Conservation (phyloP, 2,329 filamentous ascomycete genomes). For the Helminthosporium solani region DNA sequence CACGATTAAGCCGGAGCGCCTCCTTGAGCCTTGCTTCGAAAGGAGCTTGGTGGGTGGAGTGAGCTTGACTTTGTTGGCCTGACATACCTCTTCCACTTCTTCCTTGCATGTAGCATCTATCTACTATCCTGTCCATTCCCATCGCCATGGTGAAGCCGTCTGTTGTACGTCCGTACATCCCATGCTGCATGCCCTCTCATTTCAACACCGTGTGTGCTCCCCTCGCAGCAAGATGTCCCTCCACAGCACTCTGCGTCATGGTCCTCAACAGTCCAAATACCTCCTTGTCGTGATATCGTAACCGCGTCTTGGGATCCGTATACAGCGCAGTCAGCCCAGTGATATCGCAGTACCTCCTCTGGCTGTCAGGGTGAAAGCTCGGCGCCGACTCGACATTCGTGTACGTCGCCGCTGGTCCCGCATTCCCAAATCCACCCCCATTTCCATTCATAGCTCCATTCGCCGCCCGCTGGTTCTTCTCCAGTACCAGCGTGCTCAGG, state of each 20-base stretch:
- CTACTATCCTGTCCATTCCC: neutral
- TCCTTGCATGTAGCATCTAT: neutral
- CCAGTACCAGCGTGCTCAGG: conserved; percentile 81
- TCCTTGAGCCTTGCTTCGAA: conserved; percentile 79
- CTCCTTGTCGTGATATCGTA: conserved; percentile 92
- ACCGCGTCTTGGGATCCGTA: conserved; percentile 87
- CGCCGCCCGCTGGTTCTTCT: conserved; percentile 63
- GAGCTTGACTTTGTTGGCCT: conserved; percentile 94
- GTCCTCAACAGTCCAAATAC: conserved; percentile 81
- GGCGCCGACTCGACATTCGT: conserved; percentile 96
- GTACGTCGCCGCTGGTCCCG: conserved; percentile 75
- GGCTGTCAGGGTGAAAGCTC: conserved; percentile 72
- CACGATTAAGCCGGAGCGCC: conserved; percentile 99
- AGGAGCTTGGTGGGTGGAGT: conserved; percentile 82
- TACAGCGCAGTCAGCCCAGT: conserved; percentile 92
- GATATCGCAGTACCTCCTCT: conserved; percentile 92
- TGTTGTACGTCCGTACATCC: neutral
- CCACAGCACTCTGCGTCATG: conserved; percentile 77
- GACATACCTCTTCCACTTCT: conserved; percentile 54
- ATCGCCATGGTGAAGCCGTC: neutral
- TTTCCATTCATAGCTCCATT: conserved; percentile 15
- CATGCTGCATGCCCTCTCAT: conserved; percentile 48
- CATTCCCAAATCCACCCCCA: conserved; percentile 12
- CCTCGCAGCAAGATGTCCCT: conserved; percentile 85
- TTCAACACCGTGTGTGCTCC: conserved; percentile 93